Conservation (phyloP, 108 stramenopile genomes). For the Nitzschia palea region DNA sequence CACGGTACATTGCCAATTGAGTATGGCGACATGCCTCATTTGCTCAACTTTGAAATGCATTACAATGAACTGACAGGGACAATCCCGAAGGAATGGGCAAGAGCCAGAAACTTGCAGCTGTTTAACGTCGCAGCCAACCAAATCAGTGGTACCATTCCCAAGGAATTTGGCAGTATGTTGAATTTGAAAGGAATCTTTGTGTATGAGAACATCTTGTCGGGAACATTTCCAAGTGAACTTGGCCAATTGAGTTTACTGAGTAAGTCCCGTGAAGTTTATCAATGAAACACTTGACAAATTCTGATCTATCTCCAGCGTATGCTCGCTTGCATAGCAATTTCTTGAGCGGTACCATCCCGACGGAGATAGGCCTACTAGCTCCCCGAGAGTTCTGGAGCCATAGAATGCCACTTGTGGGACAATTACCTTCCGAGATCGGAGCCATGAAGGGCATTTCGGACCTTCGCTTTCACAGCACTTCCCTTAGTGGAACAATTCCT, state of each 20-base stretch:
- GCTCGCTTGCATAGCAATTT: constrained; percentile 42
- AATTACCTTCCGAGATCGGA: constrained; percentile 34
- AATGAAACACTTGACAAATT: background rate
- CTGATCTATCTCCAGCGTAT: constrained; percentile 14
- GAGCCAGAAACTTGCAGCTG: constrained; percentile 26
- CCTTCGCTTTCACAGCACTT: constrained; percentile 1
- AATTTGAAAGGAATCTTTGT: constrained; percentile 32
- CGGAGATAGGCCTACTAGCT: constrained; percentile 47
- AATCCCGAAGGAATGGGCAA: constrained; percentile 31
- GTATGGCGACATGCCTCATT: constrained; percentile 24
- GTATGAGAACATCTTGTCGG: constrained; percentile 43
- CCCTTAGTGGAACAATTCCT: constrained; percentile 31
- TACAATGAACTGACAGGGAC: constrained; percentile 36
- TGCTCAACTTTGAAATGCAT: constrained; percentile 39
- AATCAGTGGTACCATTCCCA: constrained; percentile 61
- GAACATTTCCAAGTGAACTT: constrained; percentile 33
- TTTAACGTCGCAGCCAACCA: constrained; percentile 42
- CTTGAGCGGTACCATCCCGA: constrained; percentile 66
- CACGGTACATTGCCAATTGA: constrained; percentile 31
- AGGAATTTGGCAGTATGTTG: constrained; percentile 35
- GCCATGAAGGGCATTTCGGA: constrained; percentile 14
- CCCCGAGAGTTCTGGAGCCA: constrained; percentile 31
- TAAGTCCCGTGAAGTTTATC: constrained; percentile 20
- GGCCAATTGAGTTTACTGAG: constrained; percentile 21
- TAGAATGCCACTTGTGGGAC: constrained; percentile 15